Conservation (phyloP, 495 filamentous ascomycete genomes). For the Podospora australis region DNA sequence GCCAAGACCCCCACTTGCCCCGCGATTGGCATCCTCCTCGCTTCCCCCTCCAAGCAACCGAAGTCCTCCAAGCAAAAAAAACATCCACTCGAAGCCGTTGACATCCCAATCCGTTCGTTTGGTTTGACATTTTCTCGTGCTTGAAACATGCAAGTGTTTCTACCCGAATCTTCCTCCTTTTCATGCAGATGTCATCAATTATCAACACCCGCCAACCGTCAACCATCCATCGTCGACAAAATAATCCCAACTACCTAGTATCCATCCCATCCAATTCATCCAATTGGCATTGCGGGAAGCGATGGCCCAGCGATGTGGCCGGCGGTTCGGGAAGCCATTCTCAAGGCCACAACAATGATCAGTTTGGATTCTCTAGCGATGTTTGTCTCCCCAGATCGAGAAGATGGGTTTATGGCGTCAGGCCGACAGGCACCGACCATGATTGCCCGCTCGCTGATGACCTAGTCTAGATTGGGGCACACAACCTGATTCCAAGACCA, state of each 20-base stretch:
- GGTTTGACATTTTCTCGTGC: conserved; percentile 22
- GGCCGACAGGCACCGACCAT: no score
- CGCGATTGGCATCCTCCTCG: conserved; percentile 9
- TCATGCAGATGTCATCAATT: no score
- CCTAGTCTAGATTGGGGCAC: no score
- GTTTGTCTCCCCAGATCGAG: no score
- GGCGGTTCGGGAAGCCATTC: conserved; percentile 1
- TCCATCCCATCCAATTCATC: no score
- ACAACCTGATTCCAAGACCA: no score
- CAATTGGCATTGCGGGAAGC: no score
- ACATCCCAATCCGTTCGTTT: conserved; percentile 21
- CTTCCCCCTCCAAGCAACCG: conserved; percentile 1
- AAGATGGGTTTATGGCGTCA: no score
- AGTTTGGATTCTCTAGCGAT: neutral
- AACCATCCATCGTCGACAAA: no score
- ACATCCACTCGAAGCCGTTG: neutral
- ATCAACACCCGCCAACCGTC: no score
- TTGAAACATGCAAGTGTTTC: conserved; percentile 34
- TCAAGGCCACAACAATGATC: neutral
- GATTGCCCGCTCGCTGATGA: no score
- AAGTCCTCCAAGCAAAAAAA: conserved; percentile 1
- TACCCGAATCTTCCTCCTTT: conserved; percentile 10
- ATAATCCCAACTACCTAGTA: no score
- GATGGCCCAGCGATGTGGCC: neutral
- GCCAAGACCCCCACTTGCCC: conserved; percentile 4